Evolutionary conservation across 257 asterid genomes (phyloP).

Genomic region (Anisodus acutangulus): DNA sequence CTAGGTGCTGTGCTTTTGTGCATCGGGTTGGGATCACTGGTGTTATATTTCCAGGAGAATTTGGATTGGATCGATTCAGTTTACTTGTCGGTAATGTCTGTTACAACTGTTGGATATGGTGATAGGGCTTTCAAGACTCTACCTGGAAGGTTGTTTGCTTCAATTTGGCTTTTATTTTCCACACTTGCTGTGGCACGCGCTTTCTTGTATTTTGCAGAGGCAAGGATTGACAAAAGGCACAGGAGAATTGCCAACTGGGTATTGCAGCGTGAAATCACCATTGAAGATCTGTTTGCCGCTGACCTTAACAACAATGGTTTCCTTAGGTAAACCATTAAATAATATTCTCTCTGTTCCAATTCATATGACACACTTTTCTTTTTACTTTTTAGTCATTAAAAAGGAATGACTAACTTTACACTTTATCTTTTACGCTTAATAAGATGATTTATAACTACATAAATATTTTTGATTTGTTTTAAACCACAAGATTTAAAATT

Average conservation of each 20-base stretch:
- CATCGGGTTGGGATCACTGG: conserved; percentile 63
- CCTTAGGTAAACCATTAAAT: conserved; percentile 46
- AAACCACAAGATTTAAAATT: too few relatives aligned
- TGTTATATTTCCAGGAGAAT: conserved; percentile 65
- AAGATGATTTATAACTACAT: too few relatives aligned
- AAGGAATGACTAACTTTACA: too few relatives aligned
- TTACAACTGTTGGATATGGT: conserved; percentile 86
- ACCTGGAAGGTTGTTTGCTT: conserved; percentile 72
- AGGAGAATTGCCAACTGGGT: conserved; percentile 78
- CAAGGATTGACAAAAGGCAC: conserved; percentile 79
- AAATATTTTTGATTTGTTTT: too few relatives aligned
- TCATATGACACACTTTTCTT: too few relatives aligned
- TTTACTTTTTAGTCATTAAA: too few relatives aligned
- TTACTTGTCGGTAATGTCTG: conserved; percentile 82
- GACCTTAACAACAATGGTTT: conserved; percentile 78
- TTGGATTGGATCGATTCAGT: conserved; percentile 67
- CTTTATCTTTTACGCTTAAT: too few relatives aligned
- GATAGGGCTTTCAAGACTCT: conserved; percentile 72
- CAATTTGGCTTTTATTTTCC: conserved; percentile 78
- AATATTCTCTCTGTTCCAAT: too few relatives aligned
- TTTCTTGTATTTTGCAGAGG: conserved; percentile 85
- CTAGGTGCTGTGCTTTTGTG: conserved; percentile 75
- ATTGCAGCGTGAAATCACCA: conserved; percentile 75
- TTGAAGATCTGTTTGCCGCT: conserved; percentile 84
- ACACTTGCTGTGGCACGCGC: conserved; percentile 88